These are phyloP conservation scores for Plasmodium gonderi DNA, from an alignment of 169 alveolate genomes.

Conservation along the genomic window DNA sequence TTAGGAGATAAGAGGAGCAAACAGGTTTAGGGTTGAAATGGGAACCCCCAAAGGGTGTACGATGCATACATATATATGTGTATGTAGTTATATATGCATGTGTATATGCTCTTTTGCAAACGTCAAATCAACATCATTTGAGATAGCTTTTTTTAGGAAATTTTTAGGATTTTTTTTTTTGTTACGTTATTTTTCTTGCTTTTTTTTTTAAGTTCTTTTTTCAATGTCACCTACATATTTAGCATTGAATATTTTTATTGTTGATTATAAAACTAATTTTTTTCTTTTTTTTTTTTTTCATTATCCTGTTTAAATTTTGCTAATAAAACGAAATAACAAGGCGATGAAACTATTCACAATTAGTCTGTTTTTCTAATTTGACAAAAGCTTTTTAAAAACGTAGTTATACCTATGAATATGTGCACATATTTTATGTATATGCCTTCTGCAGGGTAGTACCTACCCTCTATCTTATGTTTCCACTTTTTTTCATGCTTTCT, in stretches of 20 bases:
- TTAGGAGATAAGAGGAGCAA: neutral
- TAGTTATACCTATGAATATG: too few species aligned
- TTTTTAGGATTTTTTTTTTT: neutral
- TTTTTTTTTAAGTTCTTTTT: neutral
- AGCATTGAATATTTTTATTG: neutral
- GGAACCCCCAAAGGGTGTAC: neutral
- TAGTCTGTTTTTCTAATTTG: too few species aligned
- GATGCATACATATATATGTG: conserved; percentile 9
- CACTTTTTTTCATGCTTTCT: too few species aligned
- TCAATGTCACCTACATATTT: neutral
- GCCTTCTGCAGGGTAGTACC: too few species aligned
- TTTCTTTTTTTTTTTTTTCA: neutral
- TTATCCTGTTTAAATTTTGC: neutral
- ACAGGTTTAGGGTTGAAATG: neutral
- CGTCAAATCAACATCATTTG: neutral
- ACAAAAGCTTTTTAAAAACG: too few species aligned
- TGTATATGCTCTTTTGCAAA: neutral
- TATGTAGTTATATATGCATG: neutral
- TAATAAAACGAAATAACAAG: neutral
- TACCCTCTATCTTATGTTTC: too few species aligned
- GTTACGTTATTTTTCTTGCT: neutral
- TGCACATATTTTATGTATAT: too few species aligned
- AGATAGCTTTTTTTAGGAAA: neutral
- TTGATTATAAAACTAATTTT: neutral
- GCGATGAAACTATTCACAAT: too few species aligned